These are phyloP conservation scores for Aureobasidium sp. DNA, from an alignment of 2,329 filamentous ascomycete species.

Conservation along the genomic window DNA sequence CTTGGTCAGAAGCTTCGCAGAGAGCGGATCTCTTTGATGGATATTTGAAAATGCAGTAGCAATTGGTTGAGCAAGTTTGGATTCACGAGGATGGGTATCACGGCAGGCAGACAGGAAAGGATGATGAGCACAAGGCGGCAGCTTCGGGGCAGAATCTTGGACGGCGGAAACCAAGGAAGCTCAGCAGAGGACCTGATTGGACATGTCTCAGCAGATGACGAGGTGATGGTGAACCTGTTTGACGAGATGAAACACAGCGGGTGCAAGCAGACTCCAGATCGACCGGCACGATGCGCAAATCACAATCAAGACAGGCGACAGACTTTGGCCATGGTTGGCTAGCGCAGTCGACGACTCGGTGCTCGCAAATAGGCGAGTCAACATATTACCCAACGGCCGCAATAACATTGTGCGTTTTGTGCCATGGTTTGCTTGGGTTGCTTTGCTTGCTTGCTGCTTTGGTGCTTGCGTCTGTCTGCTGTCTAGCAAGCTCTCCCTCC, in stretches of 20 bases:
- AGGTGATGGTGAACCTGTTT: slow-evolving; percentile 4
- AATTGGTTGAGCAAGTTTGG: neutral
- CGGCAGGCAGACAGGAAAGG: neutral
- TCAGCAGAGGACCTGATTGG: neutral
- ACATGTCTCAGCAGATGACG: slow-evolving; percentile 7
- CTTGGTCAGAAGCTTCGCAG: no score
- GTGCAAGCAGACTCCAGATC: neutral
- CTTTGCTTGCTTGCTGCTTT: slow-evolving; percentile 2
- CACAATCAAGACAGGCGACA: slow-evolving; percentile 7
- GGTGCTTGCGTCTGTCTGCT: neutral
- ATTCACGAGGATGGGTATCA: neutral
- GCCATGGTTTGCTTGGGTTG: slow-evolving; percentile 12
- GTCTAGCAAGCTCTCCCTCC: slow-evolving; percentile 1
- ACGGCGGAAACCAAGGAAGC: neutral
- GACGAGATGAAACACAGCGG: slow-evolving; percentile 8
- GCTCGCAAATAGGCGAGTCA: slow-evolving; percentile 12
- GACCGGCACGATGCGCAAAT: neutral
- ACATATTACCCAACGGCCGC: slow-evolving; percentile 14
- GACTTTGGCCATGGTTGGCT: slow-evolving; percentile 3
- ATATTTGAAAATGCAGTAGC: neutral
- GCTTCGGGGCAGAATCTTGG: slow-evolving; percentile 1
- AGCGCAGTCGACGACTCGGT: slow-evolving; percentile 4
- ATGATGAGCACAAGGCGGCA: slow-evolving; percentile 3
- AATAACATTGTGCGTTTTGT: slow-evolving; percentile 12
- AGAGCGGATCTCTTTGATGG: neutral